These are phyloP conservation scores for Artemisia argyi DNA, from an alignment of 129 eudicot genomes.

Conservation along the genomic window DNA sequence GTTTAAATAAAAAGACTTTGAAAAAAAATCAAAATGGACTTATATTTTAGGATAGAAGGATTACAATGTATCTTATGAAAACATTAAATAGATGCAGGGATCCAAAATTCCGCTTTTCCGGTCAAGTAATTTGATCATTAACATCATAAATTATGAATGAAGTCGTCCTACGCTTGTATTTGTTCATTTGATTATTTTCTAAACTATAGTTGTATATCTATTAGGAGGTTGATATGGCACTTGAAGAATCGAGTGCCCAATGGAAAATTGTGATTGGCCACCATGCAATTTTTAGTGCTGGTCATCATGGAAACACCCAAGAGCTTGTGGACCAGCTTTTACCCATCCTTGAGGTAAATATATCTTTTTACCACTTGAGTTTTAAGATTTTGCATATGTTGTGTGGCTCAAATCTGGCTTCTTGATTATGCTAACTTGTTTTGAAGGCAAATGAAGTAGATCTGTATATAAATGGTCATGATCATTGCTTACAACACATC, in stretches of 20 bases:
- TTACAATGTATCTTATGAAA: too few species aligned
- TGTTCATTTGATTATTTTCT: background rate
- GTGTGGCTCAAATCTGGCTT: background rate
- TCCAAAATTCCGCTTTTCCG: too few species aligned
- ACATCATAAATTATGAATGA: too few species aligned
- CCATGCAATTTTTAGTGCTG: slow-evolving; percentile 65
- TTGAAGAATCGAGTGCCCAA: slow-evolving; percentile 62
- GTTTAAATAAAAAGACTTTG: too few species aligned
- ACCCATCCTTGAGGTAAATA: slow-evolving; percentile 67
- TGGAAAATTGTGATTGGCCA: slow-evolving; percentile 91
- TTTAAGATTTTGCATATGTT: background rate
- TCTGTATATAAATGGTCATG: slow-evolving; percentile 82
- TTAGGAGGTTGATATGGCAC: slow-evolving; percentile 63
- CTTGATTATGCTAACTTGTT: background rate
- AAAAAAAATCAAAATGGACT: too few species aligned
- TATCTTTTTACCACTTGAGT: background rate
- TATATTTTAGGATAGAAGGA: too few species aligned
- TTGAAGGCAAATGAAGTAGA: slow-evolving; percentile 72
- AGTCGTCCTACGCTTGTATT: background rate
- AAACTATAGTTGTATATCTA: background rate
- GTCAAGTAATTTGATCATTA: too few species aligned
- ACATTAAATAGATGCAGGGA: too few species aligned
- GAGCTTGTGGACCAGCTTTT: slow-evolving; percentile 65
- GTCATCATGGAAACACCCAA: slow-evolving; percentile 59
- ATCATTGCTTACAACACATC: slow-evolving; percentile 81